Evolutionary conservation across 768 basidiomycete genomes (phyloP).

Genomic region (Lactarius evosmus): DNA sequence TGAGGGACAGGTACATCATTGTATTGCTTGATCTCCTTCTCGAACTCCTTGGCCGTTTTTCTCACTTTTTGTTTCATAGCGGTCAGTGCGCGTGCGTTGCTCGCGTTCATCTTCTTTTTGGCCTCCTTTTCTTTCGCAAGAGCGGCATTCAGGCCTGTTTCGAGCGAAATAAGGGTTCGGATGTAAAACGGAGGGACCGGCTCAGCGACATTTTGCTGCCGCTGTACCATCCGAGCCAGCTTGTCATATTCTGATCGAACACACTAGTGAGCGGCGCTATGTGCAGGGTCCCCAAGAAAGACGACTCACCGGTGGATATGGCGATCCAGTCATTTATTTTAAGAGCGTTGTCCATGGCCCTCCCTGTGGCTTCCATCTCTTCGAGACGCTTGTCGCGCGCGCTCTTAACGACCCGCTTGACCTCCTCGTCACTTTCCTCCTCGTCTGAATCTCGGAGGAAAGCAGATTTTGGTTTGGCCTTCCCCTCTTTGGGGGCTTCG

Average conservation of each 20-base stretch:
- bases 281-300: background rate
- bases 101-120: constrained; percentile 95
- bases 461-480: constrained; percentile 42
- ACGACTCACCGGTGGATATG: constrained; percentile 73
- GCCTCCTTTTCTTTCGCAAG: constrained; percentile 85
- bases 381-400: constrained; percentile 89
- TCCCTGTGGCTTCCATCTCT: constrained; percentile 93
- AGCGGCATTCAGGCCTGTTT: constrained; percentile 67
- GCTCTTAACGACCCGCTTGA: constrained; percentile 70
- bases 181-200: constrained; percentile 85
- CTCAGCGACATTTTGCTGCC: constrained; percentile 81
- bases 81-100: constrained; percentile 89
- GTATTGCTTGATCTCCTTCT: constrained; percentile 73
- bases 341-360: constrained; percentile 87
- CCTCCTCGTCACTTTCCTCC: constrained; percentile 64
- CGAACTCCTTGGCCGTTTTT: constrained; percentile 87
- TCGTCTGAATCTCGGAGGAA: constrained; percentile 48
- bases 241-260: constrained; percentile 85
- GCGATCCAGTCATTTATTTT: constrained; percentile 97
- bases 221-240: constrained; percentile 82
- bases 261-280: constrained; percentile 16
- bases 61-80: constrained; percentile 98
- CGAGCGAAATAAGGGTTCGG: constrained; percentile 69
- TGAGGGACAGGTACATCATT: constrained; percentile 54
- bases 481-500: constrained; percentile 36